Percentiles rank a stretch among this genome's conserved stretches.
phyloP scores from a whole-genome alignment of 306 rosid genomes.

The Medicago ruthenica region DNA sequence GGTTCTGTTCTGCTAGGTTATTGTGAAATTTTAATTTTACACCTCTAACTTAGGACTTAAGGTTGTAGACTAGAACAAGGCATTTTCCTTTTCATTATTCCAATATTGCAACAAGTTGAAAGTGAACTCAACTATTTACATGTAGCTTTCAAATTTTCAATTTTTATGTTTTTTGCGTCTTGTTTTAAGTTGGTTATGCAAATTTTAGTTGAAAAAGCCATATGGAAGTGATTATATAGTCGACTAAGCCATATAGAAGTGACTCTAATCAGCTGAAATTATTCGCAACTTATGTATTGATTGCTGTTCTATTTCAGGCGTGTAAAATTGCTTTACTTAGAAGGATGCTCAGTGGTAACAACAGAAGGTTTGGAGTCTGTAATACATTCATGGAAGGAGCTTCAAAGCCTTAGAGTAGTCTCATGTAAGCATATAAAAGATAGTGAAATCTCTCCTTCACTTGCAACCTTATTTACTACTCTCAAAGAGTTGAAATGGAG shows the following conservation, averaged over 20 bases:
- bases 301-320: slow-evolving; percentile 58
- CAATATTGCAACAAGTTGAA: not conserved
- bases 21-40: slow-evolving; percentile 8
- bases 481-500: slow-evolving; percentile 89
- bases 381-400: slow-evolving; percentile 76
- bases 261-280: slow-evolving; percentile 17
- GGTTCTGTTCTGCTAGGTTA: slow-evolving; percentile 19
- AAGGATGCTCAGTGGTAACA: slow-evolving; percentile 90
- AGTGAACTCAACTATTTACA: not conserved
- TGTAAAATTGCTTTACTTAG: slow-evolving; percentile 66
- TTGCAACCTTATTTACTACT: slow-evolving; percentile 68
- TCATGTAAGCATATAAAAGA: slow-evolving; percentile 89
- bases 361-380: slow-evolving; percentile 80
- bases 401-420: slow-evolving; percentile 75
- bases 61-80: not conserved
- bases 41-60: not conserved
- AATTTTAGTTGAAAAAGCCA: not conserved
- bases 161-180: not conserved
- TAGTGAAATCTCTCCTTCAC: slow-evolving; percentile 68
- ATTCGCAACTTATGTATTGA: slow-evolving; percentile 17
- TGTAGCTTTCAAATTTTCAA: not conserved
- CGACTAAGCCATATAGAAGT: slow-evolving; percentile 5
- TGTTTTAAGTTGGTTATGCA: slow-evolving; percentile 29
- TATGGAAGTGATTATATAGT: too few relatives aligned
- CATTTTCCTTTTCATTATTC: not conserved